Percentiles rank a stretch among this genome's conserved stretches.
phyloP scores from a whole-genome alignment of 192 early-diverging fungal species.

The Coemansia asiatica region DNA sequence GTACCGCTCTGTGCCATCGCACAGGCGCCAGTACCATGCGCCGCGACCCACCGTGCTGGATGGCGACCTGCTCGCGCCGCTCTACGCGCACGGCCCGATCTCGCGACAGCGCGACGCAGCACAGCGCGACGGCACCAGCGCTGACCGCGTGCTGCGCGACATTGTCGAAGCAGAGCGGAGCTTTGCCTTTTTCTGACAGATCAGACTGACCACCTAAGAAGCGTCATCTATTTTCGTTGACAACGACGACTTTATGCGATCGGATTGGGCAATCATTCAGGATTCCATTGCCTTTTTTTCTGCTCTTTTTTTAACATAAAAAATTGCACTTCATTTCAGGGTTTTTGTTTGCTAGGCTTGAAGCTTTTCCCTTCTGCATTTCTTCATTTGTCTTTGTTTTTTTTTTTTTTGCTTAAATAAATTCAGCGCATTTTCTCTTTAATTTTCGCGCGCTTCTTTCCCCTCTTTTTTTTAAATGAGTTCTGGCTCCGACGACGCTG shows the following conservation, averaged over 20 bases:
- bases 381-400: neutral
- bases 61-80: conserved; percentile 77
- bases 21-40: conserved; percentile 67
- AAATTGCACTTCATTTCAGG: no score
- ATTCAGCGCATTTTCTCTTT: neutral
- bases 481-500: conserved; percentile 3
- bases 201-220: neutral
- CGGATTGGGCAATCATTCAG: neutral
- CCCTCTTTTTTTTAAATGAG: neutral
- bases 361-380: no score
- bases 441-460: neutral
- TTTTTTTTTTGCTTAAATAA: neutral
- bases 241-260: neutral
- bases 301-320: no score
- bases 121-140: conserved; percentile 82
- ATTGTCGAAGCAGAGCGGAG: conserved; percentile 29
- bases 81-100: conserved; percentile 64
- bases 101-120: conserved; percentile 80
- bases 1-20: conserved; percentile 64
- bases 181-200: conserved; percentile 25
- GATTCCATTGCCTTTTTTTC: no score
- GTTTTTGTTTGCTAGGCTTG: no score
- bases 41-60: conserved; percentile 82
- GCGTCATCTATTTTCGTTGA: no score
- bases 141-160: conserved; percentile 66